phyloP scores from a whole-genome alignment of 2,329 filamentous ascomycete genomes.

The Fusarium praegraminearum region DNA sequence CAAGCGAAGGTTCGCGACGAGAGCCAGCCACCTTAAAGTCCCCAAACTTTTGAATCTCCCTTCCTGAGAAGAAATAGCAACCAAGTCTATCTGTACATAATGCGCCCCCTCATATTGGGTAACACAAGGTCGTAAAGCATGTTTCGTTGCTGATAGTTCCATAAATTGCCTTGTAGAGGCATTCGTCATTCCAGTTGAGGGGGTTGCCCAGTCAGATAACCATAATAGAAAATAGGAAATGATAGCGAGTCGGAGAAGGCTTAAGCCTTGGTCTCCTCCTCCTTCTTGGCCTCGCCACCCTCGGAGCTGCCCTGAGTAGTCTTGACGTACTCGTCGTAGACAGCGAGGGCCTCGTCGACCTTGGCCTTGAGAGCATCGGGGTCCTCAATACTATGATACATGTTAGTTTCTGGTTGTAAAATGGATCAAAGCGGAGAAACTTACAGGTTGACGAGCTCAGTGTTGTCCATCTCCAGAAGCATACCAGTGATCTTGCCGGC shows the following conservation, averaged over 20 bases:
- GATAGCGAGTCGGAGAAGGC: conserved; percentile 23
- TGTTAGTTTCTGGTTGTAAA: conserved; percentile 37
- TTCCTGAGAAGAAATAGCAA: conserved; percentile 55
- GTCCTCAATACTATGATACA: conserved; percentile 79
- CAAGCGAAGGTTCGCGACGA: conserved; percentile 41
- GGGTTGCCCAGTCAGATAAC: conserved; percentile 47
- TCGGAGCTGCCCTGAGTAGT: conserved; percentile 70
- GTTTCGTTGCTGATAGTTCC: conserved; percentile 46
- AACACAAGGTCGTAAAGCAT: conserved; percentile 48
- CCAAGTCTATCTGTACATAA: conserved; percentile 58
- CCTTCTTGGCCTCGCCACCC: conserved; percentile 61
- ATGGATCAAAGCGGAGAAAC: conserved; percentile 56
- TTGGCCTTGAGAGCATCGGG: conserved; percentile 88
- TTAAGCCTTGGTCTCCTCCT: conserved; percentile 61
- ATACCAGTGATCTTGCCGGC: conserved; percentile 99
- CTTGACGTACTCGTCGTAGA: conserved; percentile 99
- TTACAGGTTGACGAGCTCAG: conserved; percentile 94
- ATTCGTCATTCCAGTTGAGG: conserved; percentile 45
- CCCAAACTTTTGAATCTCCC: conserved; percentile 53
- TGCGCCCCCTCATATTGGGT: conserved; percentile 47
- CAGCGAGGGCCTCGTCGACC: conserved; percentile 95
- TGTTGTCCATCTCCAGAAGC: conserved; percentile 99
- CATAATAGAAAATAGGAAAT: conserved; percentile 49
- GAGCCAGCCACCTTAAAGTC: conserved; percentile 48
- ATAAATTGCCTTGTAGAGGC: conserved; percentile 42